Evolutionary conservation across 768 basidiomycete species (phyloP).

Genomic region (Russula abietina): DNA sequence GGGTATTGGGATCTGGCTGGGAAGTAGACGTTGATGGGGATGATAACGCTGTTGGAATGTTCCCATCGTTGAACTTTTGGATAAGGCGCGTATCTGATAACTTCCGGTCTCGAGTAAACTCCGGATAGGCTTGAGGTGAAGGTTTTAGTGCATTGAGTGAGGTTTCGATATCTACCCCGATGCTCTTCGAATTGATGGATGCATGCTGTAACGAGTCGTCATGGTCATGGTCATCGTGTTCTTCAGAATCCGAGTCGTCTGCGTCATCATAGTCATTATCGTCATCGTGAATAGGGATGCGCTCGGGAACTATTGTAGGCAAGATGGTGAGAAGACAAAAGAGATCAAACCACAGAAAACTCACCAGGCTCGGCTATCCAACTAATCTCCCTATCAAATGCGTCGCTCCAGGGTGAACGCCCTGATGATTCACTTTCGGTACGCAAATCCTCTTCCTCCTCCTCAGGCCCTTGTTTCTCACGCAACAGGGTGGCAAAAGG

Average conservation of each 20-base stretch:
- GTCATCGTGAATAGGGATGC: conserved; percentile 51
- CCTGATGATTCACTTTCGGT: conserved; percentile 30
- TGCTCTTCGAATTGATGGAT: conserved; percentile 55
- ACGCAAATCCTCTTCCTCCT: conserved; percentile 66
- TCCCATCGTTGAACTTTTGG: no score
- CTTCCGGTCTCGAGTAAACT: no score
- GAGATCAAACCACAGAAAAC: conserved; percentile 26
- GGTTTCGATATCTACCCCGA: conserved; percentile 59
- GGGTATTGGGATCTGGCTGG: no score
- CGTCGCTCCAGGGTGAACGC: conserved; percentile 26
- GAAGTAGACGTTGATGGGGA: no score
- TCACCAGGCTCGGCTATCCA: conserved; percentile 73
- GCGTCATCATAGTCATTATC: conserved; percentile 51
- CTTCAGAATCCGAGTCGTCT: conserved; percentile 36
- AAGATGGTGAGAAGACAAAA: background rate
- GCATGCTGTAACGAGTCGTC: conserved; percentile 43
- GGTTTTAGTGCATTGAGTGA: conserved; percentile 44
- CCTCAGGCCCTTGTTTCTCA: conserved; percentile 44
- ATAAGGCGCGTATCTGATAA: no score
- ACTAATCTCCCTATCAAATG: conserved; percentile 50
- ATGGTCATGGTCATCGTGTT: conserved; percentile 48
- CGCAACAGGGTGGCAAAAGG: conserved; percentile 67
- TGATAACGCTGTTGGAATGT: no score
- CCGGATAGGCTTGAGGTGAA: no score
- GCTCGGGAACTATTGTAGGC: conserved; percentile 47